Conservation (phyloP, 805 yeast species). For the Huiozyma naganishii region DNA sequence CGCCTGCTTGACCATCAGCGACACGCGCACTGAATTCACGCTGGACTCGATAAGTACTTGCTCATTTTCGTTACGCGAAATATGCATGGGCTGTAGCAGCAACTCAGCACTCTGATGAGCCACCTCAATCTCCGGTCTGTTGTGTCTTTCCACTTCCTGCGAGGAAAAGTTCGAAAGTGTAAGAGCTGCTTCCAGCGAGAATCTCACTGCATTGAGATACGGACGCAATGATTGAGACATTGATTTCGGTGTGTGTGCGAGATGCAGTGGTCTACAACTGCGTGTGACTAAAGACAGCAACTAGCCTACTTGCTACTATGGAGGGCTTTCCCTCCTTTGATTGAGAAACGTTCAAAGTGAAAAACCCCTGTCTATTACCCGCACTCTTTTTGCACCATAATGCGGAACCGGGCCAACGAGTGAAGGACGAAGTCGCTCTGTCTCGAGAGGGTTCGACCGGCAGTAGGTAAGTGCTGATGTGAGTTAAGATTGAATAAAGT, state of each 20-base stretch:
- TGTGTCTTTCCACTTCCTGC: constrained; percentile 92
- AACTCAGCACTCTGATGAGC: constrained; percentile 69
- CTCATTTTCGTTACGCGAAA: constrained; percentile 90
- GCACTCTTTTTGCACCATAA: no score
- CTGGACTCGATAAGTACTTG: constrained; percentile 87
- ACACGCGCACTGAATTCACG: constrained; percentile 82
- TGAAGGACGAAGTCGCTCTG: no score
- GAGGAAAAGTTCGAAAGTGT: constrained; percentile 91
- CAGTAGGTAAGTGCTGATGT: no score
- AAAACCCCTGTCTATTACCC: no score
- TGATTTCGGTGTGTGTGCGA: not conserved
- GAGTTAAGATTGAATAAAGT: no score
- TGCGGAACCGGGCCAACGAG: no score
- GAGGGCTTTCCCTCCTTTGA: no score
- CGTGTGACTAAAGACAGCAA: no score
- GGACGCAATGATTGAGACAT: constrained; percentile 97
- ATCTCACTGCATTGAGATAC: constrained; percentile 85
- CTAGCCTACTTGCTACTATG: no score
- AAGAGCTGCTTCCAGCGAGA: constrained; percentile 85
- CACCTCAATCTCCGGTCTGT: constrained; percentile 91
- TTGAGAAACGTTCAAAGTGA: no score
- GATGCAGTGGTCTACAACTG: no score
- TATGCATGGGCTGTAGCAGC: constrained; percentile 75
- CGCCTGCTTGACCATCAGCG: constrained; percentile 90
- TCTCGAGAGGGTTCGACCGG: no score